These are phyloP conservation scores for Nakazawaea molendinolei DNA, from an alignment of 805 yeast genomes.

Conservation along the genomic window DNA sequence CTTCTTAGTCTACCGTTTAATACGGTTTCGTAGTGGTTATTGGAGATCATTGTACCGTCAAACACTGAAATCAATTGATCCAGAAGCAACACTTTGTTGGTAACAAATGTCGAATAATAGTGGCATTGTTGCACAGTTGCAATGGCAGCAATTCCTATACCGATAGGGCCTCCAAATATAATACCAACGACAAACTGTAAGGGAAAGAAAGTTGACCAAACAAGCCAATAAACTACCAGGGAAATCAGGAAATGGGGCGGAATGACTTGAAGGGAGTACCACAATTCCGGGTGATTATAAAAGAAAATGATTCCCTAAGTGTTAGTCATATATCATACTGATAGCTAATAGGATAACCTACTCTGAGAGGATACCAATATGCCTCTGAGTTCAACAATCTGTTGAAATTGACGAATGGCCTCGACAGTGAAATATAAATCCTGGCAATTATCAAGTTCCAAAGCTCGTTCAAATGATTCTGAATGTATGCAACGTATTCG, in stretches of 20 bases:
- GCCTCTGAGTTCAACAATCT: slow-evolving; percentile 7
- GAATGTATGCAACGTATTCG: neutral
- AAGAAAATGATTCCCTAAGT: slow-evolving; percentile 7
- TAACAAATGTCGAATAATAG: slow-evolving; percentile 11
- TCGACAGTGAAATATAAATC: slow-evolving; percentile 3
- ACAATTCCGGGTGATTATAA: slow-evolving; percentile 6
- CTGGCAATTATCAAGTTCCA: slow-evolving; percentile 1
- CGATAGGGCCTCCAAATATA: slow-evolving; percentile 11
- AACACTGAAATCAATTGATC: slow-evolving; percentile 16
- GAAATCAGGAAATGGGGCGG: slow-evolving; percentile 11
- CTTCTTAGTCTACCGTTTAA: slow-evolving; percentile 24
- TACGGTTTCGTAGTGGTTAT: slow-evolving; percentile 27
- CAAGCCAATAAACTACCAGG: neutral
- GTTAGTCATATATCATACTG: neutral
- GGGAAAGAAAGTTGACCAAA: slow-evolving; percentile 9
- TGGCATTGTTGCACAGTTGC: slow-evolving; percentile 11
- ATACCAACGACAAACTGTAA: slow-evolving; percentile 6
- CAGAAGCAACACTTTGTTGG: slow-evolving; percentile 7
- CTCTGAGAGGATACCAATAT: slow-evolving; percentile 8
- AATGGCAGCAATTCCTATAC: slow-evolving; percentile 3
- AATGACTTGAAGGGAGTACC: slow-evolving; percentile 10
- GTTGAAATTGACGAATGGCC: slow-evolving; percentile 9
- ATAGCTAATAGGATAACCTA: neutral
- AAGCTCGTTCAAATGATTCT: neutral
- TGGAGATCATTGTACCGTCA: slow-evolving; percentile 29